Conservation (phyloP, 345 rosid species). For the Rhizophora mangle region DNA sequence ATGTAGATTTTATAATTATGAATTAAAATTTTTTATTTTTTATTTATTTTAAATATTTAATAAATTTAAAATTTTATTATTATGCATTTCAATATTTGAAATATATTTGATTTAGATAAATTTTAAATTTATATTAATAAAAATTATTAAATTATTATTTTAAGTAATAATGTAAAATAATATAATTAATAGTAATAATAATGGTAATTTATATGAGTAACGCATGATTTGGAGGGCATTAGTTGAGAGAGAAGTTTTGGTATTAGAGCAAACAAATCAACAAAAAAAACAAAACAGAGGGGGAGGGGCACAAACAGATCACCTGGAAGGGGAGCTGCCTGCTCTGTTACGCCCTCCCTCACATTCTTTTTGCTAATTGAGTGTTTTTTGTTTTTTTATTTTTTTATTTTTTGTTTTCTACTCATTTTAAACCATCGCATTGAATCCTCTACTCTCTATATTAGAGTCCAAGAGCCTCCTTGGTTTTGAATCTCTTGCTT, state of each 20-base stretch:
- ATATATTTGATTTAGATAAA: too few relatives aligned
- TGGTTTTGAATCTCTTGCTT: background rate
- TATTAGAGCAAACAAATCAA: constrained; percentile 10
- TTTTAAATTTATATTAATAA: too few relatives aligned
- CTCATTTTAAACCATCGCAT: background rate
- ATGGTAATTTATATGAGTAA: too few relatives aligned
- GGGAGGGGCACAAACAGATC: constrained; percentile 17
- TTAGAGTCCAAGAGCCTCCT: background rate
- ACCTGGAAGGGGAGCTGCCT: constrained; percentile 42
- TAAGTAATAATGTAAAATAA: too few relatives aligned
- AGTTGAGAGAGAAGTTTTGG: constrained; percentile 33
- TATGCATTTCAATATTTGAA: too few relatives aligned
- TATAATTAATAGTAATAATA: too few relatives aligned
- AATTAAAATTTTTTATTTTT: too few relatives aligned
- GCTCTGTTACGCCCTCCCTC: constrained; percentile 45
- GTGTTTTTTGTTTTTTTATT: background rate
- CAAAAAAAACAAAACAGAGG: constrained; percentile 9
- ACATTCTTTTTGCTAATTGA: constrained; percentile 18
- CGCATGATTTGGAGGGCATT: too few relatives aligned
- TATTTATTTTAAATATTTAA: too few relatives aligned
- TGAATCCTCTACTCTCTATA: background rate
- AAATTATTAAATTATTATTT: too few relatives aligned
- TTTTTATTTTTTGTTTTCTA: background rate
- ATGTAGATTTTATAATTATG: too few relatives aligned
- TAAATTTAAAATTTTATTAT: too few relatives aligned